These are phyloP conservation scores for Chloropicon primus DNA, from an alignment of 139 green algal species.

Conservation along the genomic window DNA sequence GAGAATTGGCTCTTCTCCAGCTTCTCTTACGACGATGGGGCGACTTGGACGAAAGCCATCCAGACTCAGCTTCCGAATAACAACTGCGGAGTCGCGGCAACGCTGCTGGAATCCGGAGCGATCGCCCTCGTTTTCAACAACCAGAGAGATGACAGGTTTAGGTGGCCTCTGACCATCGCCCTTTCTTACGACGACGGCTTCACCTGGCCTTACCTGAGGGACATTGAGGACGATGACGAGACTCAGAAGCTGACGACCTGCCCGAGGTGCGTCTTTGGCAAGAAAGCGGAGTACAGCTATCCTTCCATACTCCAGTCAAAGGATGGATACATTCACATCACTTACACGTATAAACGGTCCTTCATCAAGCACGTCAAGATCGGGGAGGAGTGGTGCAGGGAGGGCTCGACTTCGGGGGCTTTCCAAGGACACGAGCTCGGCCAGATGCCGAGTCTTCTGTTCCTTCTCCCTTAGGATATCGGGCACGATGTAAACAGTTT, in stretches of 20 bases:
- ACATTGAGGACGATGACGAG: conserved; percentile 5
- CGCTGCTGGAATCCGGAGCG: not conserved
- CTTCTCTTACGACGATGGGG: conserved; percentile 1
- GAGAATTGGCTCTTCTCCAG: not conserved
- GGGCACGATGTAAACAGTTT: too few species aligned
- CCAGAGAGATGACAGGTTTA: not conserved
- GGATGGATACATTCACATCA: conserved; percentile 8
- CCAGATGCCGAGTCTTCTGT: not conserved
- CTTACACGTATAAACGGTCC: conserved; percentile 3
- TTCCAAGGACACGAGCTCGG: not conserved
- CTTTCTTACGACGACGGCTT: conserved; percentile 10
- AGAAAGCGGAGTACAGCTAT: conserved; percentile 2
- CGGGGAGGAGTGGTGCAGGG: not conserved
- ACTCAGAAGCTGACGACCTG: not conserved
- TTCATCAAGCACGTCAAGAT: conserved; percentile 1
- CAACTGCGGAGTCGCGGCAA: conserved; percentile 7
- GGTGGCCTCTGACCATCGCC: conserved; percentile 8
- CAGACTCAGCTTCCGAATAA: conserved; percentile 9
- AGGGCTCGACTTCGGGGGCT: not conserved
- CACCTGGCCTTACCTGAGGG: conserved; percentile 4
- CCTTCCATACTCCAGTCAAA: not conserved
- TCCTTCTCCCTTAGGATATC: not conserved
- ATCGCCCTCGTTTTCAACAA: conserved; percentile 17
- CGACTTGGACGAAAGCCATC: not conserved
- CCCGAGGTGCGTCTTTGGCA: not conserved